Evolutionary conservation across 2,329 filamentous ascomycete species (phyloP).

Genomic region (Colletotrichum sp.): DNA sequence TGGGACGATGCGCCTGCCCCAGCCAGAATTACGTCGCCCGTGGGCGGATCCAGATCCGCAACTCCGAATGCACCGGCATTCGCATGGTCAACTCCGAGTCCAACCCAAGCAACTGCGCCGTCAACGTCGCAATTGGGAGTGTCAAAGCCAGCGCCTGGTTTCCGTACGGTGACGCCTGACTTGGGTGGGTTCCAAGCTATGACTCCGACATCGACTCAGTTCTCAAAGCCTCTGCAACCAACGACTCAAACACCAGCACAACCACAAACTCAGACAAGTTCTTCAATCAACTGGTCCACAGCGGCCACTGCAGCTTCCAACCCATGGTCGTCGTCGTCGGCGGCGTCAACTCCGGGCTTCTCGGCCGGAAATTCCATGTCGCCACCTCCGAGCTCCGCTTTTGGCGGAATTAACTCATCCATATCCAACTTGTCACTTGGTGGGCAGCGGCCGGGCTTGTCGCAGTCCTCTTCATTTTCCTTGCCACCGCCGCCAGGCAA

Average conservation of each 20-base stretch:
- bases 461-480: slow-evolving; percentile 56
- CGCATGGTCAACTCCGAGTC: slow-evolving; percentile 66
- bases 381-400: slow-evolving; percentile 32
- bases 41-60: slow-evolving; percentile 34
- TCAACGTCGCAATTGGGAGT: slow-evolving; percentile 33
- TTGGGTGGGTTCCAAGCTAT: slow-evolving; percentile 59
- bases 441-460: slow-evolving; percentile 42
- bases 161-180: slow-evolving; percentile 64
- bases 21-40: slow-evolving; percentile 36
- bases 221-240: slow-evolving; percentile 63
- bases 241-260: slow-evolving; percentile 23
- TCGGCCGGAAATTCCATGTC: slow-evolving; percentile 10
- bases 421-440: slow-evolving; percentile 55
- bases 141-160: slow-evolving; percentile 46
- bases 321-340: slow-evolving; percentile 51
- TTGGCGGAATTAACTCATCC: slow-evolving; percentile 42
- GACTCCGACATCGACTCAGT: slow-evolving; percentile 65
- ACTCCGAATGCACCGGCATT: slow-evolving; percentile 56
- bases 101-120: slow-evolving; percentile 35
- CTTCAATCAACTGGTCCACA: slow-evolving; percentile 58
- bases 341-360: slow-evolving; percentile 22
- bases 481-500: slow-evolving; percentile 57
- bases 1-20: slow-evolving; percentile 52
- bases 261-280: slow-evolving; percentile 26
- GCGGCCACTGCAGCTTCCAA: slow-evolving; percentile 44